Conservation (phyloP, 192 early-diverging fungal species). For the Coemansia sp. region DNA sequence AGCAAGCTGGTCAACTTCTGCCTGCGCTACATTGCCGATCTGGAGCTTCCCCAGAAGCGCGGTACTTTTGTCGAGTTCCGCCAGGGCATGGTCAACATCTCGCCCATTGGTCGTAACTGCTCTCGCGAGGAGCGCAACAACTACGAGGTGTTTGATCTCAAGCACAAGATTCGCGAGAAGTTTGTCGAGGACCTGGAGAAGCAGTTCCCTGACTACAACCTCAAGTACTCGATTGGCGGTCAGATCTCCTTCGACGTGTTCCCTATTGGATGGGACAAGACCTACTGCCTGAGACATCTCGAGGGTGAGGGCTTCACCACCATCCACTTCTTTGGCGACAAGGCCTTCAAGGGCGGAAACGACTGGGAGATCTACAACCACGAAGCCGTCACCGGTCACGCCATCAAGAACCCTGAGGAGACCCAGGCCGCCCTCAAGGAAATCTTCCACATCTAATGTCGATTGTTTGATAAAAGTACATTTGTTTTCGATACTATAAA, state of each 20-base stretch:
- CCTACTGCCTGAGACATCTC: constrained; percentile 92
- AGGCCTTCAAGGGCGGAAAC: constrained; percentile 95
- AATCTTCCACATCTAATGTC: constrained; percentile 59
- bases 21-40: constrained; percentile 90
- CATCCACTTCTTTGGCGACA: constrained; percentile 99
- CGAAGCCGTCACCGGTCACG: constrained; percentile 77
- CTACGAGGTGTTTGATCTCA: constrained; percentile 89
- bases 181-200: constrained; percentile 81
- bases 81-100: constrained; percentile 98
- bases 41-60: constrained; percentile 93
- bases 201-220: constrained; percentile 79
- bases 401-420: constrained; percentile 81
- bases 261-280: constrained; percentile 99
- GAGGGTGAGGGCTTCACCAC: constrained; percentile 82
- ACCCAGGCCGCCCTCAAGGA: constrained; percentile 82
- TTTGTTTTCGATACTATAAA: not conserved
- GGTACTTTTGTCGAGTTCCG: constrained; percentile 99
- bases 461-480: not conserved
- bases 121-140: constrained; percentile 84
- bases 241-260: constrained; percentile 99
- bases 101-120: constrained; percentile 96
- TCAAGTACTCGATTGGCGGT: constrained; percentile 97
- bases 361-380: constrained; percentile 96
- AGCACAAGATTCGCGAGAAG: constrained; percentile 79
- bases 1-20: constrained; percentile 89